Evolutionary conservation across 257 asterid species (phyloP).

Genomic region (Jacaranda copaia): DNA sequence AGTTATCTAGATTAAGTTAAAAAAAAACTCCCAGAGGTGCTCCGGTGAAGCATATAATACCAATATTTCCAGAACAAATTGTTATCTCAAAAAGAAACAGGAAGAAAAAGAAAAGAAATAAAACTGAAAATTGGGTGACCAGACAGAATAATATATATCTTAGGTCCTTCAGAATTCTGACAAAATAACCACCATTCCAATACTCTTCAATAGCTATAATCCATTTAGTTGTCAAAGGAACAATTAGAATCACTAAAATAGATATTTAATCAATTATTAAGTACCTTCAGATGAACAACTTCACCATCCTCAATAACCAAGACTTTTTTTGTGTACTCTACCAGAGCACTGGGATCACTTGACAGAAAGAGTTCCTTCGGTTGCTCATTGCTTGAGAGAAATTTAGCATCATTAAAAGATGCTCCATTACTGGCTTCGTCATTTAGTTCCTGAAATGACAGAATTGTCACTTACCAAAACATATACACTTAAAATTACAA

Average conservation of each 20-base stretch:
- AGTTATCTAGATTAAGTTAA: background rate
- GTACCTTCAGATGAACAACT: conserved; percentile 74
- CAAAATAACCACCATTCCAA: background rate
- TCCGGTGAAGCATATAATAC: background rate
- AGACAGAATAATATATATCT: background rate
- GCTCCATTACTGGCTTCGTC: conserved; percentile 47
- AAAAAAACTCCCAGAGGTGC: background rate
- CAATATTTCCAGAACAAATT: background rate
- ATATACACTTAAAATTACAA: background rate
- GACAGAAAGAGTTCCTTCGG: conserved; percentile 71
- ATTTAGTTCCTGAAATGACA: conserved; percentile 48
- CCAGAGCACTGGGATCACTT: conserved; percentile 79
- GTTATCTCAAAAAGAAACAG: background rate
- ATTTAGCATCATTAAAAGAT: conserved; percentile 53
- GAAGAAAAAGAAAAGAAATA: background rate
- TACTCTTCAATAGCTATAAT: background rate
- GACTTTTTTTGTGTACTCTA: conserved; percentile 75
- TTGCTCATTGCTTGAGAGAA: conserved; percentile 59
- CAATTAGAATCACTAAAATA: background rate
- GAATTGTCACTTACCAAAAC: conserved; percentile 15
- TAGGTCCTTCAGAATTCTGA: background rate
- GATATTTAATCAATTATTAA: background rate
- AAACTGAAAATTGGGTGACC: background rate
- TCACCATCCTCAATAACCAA: conserved; percentile 72
- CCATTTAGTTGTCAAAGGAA: conserved; percentile 12